Evolutionary conservation across 495 filamentous ascomycete genomes (phyloP).

Genomic region (Venustampulla echinocandica): DNA sequence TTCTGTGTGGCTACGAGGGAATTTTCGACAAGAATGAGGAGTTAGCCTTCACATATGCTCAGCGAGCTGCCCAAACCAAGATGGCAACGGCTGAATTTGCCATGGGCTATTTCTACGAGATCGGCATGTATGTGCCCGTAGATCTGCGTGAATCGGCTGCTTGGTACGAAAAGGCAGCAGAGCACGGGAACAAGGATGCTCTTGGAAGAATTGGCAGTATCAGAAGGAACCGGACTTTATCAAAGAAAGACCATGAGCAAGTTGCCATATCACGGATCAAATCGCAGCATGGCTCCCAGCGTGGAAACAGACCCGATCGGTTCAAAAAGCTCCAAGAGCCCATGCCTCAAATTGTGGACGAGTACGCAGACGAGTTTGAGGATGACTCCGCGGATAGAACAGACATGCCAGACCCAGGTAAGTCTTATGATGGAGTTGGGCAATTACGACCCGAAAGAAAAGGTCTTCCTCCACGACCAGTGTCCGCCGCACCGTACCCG

Average conservation of each 20-base stretch:
- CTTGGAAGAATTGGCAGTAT: slow-evolving; percentile 73
- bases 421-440: slow-evolving; percentile 7
- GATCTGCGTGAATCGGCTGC: slow-evolving; percentile 74
- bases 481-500: slow-evolving; percentile 58
- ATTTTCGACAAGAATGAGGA: slow-evolving; percentile 93
- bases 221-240: slow-evolving; percentile 74
- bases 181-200: slow-evolving; percentile 89
- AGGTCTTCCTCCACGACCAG: slow-evolving; percentile 30
- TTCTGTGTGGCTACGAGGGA: slow-evolving; percentile 86
- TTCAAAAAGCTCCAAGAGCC: slow-evolving; percentile 41
- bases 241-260: slow-evolving; percentile 85
- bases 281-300: slow-evolving; percentile 82
- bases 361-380: too few relatives aligned
- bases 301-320: slow-evolving; percentile 59
- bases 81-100: slow-evolving; percentile 92
- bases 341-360: slow-evolving; percentile 46
- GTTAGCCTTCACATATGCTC: slow-evolving; percentile 83
- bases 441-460: slow-evolving; percentile 1
- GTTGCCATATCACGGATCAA: slow-evolving; percentile 85
- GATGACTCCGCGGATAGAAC: too few relatives aligned
- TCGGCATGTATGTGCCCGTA: slow-evolving; percentile 77
- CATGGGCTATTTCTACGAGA: slow-evolving; percentile 95
- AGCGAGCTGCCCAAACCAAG: slow-evolving; percentile 69
- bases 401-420: slow-evolving; percentile 64
- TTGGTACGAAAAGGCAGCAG: slow-evolving; percentile 88